Conservation (phyloP, 768 basidiomycete genomes). For the Lactarius hengduanensis region DNA sequence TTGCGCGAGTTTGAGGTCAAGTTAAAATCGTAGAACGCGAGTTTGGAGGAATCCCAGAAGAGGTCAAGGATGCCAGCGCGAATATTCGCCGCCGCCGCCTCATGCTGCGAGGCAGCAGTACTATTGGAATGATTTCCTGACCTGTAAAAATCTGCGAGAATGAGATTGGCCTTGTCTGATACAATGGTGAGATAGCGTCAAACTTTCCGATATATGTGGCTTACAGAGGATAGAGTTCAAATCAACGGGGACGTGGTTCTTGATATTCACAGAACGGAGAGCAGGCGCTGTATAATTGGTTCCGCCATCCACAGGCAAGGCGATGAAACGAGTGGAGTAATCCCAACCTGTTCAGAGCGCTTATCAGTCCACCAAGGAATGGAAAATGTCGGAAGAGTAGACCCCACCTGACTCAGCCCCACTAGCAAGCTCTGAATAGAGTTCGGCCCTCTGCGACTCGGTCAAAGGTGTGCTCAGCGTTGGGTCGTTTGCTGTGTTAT, state of each 20-base stretch:
- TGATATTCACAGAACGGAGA: slow-evolving; percentile 69
- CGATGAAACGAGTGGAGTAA: slow-evolving; percentile 43
- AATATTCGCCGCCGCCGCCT: slow-evolving; percentile 52
- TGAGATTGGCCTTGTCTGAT: slow-evolving; percentile 60
- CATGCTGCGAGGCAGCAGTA: slow-evolving; percentile 49
- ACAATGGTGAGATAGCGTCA: slow-evolving; percentile 2
- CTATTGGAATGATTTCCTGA: slow-evolving; percentile 37
- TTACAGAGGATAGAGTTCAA: slow-evolving; percentile 84
- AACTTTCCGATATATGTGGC: slow-evolving; percentile 33
- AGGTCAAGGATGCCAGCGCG: slow-evolving; percentile 79
- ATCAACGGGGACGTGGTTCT: slow-evolving; percentile 67
- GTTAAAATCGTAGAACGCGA: slow-evolving; percentile 94
- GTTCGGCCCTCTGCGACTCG: slow-evolving; percentile 51
- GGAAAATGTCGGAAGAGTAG: slow-evolving; percentile 26
- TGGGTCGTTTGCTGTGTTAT: slow-evolving; percentile 70
- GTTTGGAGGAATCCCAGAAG: slow-evolving; percentile 75
- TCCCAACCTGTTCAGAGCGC: slow-evolving; percentile 37
- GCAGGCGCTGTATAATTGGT: slow-evolving; percentile 48
- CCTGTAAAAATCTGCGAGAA: slow-evolving; percentile 61
- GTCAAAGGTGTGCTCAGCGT: slow-evolving; percentile 53
- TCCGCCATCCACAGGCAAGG: slow-evolving; percentile 42
- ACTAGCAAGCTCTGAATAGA: slow-evolving; percentile 87
- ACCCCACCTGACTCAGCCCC: slow-evolving; percentile 84
- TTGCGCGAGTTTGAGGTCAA: slow-evolving; percentile 63
- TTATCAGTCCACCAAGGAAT: neutral